Evolutionary conservation across 2,329 filamentous ascomycete species (phyloP), one percentile per base, ranked within the genome.

Genomic region (Pseudogymnoascus pannorum): DNA sequence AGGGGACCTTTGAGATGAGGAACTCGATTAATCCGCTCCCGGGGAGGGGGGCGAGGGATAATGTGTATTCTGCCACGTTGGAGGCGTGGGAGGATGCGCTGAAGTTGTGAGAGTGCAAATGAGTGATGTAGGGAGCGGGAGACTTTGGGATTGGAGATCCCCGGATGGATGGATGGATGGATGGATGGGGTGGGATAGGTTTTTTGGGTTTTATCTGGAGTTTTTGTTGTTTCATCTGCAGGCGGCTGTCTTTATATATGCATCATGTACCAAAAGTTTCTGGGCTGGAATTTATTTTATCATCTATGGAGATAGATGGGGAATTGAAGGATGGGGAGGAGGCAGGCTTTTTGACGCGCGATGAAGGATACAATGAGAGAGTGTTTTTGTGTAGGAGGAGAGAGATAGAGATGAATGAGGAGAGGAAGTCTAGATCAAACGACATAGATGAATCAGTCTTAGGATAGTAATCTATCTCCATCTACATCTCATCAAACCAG

Each of bases 1-100:
- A 64, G 3, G 65, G 64, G 3, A 60, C 59, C 11, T 69, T 68
- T 38, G 65, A 66, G 54, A 65, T 70, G 64, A 65, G 62, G 18
- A 64, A 66, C 5, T 26, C 68, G 40, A 64, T 72, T 12, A 68
- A 71, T 44, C 2, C 40, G 40, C 9, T 44, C 18, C 5, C 11
- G 18, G 40, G 40, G 18, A 44, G 40, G 20, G 40, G 40, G 40
- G 18, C 40, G 9, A 44, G 40, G 40, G 40, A 44, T 44, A 44
- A 44, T 44, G 40, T 44, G 3, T 44, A 44, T 44, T n/a, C 20
- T 11, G 40, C 40, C 8, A 22, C 18, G 11, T 44, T 22, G 4
- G 40, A 22, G 40, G 20, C 20, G 9, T 44, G 40, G 40, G 40
- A 44, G 40, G 40, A 44, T 22, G 40, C 40, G 18, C 5, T 44